These are phyloP conservation scores for Pichia sp. DNA, from an alignment of 1,139 yeast species.

Conservation along the genomic window DNA sequence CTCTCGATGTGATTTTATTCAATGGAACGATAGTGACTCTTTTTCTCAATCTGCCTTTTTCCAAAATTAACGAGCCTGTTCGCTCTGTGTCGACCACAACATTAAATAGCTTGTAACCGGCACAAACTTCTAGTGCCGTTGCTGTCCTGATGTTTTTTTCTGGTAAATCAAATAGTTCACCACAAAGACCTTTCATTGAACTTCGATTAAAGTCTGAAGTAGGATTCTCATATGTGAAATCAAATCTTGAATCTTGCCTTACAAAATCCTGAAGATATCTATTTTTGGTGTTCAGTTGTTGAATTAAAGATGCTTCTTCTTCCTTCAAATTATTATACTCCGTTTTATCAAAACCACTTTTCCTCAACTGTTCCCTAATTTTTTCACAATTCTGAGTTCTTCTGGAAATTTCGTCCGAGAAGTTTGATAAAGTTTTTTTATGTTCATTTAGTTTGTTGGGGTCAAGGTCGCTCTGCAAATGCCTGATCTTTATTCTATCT, in stretches of 20 bases:
- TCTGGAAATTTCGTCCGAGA: constrained; percentile 41
- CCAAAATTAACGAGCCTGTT: constrained; percentile 77
- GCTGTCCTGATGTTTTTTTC: constrained; percentile 59
- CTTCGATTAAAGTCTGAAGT: constrained; percentile 52
- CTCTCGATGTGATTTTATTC: constrained; percentile 69
- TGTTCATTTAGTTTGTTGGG: constrained; percentile 49
- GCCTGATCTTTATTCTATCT: constrained; percentile 53
- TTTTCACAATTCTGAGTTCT: constrained; percentile 38
- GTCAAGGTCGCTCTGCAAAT: constrained; percentile 50
- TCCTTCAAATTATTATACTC: constrained; percentile 43
- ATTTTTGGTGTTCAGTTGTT: constrained; percentile 39
- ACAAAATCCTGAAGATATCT: constrained; percentile 53
- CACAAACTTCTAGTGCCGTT: constrained; percentile 86
- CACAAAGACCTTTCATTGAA: constrained; percentile 83
- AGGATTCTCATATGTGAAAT: constrained; percentile 70
- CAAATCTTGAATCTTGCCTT: constrained; percentile 67
- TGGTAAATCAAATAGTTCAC: constrained; percentile 69
- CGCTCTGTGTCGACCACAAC: constrained; percentile 87
- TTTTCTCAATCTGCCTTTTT: constrained; percentile 70
- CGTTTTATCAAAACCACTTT: constrained; percentile 59
- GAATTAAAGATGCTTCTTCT: constrained; percentile 31
- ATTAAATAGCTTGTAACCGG: constrained; percentile 86
- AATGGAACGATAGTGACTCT: constrained; percentile 91
- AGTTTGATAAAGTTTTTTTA: constrained; percentile 53
- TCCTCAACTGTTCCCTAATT: constrained; percentile 40